phyloP scores from a whole-genome alignment of 192 early-diverging fungal species.

The Coemansia sp. region DNA sequence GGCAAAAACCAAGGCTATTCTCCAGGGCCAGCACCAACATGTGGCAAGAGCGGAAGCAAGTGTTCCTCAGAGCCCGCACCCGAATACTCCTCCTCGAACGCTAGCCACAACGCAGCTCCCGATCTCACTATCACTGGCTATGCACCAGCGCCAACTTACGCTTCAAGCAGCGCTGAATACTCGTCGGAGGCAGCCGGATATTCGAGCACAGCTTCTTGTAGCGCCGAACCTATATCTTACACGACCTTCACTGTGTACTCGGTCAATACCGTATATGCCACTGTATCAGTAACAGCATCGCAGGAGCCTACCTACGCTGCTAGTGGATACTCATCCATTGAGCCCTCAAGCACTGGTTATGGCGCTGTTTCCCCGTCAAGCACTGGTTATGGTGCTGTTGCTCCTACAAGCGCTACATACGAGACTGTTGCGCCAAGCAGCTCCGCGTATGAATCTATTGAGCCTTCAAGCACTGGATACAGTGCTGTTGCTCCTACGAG shows the following conservation, averaged over 20 bases:
- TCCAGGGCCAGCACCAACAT: not conserved
- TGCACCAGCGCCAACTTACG: slow-evolving; percentile 9
- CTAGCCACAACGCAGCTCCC: not conserved
- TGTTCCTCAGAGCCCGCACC: not conserved
- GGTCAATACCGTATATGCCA: slow-evolving; percentile 31
- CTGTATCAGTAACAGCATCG: slow-evolving; percentile 1
- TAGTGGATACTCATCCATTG: not conserved
- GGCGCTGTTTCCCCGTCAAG: not conserved
- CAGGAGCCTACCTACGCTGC: not conserved
- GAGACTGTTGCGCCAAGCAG: not conserved
- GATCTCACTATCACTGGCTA: not conserved
- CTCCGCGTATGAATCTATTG: too few relatives aligned
- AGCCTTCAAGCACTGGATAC: not conserved
- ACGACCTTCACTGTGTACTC: slow-evolving; percentile 21
- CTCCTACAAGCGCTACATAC: not conserved
- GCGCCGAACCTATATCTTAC: slow-evolving; percentile 15
- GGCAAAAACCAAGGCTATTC: not conserved
- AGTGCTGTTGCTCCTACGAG: not conserved
- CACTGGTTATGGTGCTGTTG: not conserved
- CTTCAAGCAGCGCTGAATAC: not conserved
- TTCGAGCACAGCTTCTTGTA: slow-evolving; percentile 2
- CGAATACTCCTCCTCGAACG: not conserved
- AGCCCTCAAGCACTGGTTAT: not conserved
- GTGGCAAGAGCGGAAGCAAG: not conserved
- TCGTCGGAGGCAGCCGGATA: not conserved